Evolutionary conservation across 768 basidiomycete species (phyloP).

Genomic region (Exidia glandulosa): DNA sequence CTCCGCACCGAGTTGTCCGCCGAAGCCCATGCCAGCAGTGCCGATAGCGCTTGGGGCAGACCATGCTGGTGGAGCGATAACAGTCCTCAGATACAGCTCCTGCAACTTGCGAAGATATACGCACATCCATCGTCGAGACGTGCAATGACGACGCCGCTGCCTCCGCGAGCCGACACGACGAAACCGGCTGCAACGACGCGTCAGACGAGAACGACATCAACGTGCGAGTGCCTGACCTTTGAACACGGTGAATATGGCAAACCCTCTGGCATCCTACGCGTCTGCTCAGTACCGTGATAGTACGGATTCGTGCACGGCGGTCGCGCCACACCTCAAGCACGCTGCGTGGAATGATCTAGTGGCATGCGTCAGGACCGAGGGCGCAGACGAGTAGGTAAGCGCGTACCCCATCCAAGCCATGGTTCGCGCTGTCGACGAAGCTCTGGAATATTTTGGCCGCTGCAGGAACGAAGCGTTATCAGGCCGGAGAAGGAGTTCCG

Average conservation of each 20-base stretch:
- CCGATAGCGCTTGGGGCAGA: conserved; percentile 93
- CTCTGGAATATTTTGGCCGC: conserved; percentile 78
- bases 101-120: conserved; percentile 19
- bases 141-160: conserved; percentile 83
- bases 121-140: conserved; percentile 68
- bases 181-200: conserved; percentile 17
- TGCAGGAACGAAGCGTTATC: not conserved
- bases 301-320: not conserved
- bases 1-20: conserved; percentile 69
- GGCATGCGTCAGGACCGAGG: not conserved
- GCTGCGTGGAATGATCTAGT: conserved; percentile 43
- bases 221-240: conserved; percentile 52
- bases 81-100: not conserved
- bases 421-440: conserved; percentile 71
- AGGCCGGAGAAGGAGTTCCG: not conserved
- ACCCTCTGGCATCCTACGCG: conserved; percentile 43
- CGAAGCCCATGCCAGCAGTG: conserved; percentile 81
- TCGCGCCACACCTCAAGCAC: conserved; percentile 29
- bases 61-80: conserved; percentile 49
- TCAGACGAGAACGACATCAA: not conserved
- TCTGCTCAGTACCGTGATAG: not conserved
- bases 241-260: conserved; percentile 85
- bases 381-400: not conserved
- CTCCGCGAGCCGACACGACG: conserved; percentile 38
- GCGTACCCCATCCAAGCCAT: conserved; percentile 71